Conservation (phyloP, 108 stramenopile genomes). For the Chaetoceros muelleri region DNA sequence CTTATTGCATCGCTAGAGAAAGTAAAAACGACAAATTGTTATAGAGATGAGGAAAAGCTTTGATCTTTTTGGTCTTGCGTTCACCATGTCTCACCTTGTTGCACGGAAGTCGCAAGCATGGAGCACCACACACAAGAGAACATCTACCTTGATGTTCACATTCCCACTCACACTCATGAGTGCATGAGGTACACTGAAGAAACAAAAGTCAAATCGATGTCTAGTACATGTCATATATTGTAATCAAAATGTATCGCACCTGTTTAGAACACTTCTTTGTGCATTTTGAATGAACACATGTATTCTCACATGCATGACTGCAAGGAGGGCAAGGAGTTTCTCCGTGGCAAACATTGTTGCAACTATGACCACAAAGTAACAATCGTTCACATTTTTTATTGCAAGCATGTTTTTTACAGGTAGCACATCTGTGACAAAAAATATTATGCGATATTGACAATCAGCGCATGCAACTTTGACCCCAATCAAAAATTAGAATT, state of each 20-base stretch:
- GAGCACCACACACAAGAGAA: constrained; percentile 32
- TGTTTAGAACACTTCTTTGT: constrained; percentile 11
- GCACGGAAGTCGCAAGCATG: constrained; percentile 29
- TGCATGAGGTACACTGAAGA: constrained; percentile 32
- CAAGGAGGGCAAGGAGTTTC: constrained; percentile 23
- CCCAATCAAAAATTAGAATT: too few species aligned
- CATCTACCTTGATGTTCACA: constrained; percentile 33
- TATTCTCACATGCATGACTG: constrained; percentile 7
- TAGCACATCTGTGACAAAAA: constrained; percentile 10
- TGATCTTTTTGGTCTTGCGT: neutral
- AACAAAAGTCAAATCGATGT: neutral
- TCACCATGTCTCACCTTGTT: constrained; percentile 14
- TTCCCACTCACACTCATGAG: constrained; percentile 36
- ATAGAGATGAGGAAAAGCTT: too few species aligned
- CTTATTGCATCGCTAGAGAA: constrained; percentile 22
- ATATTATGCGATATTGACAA: too few species aligned
- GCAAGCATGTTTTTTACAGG: constrained; percentile 24
- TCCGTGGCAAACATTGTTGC: constrained; percentile 20
- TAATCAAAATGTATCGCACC: constrained; percentile 6
- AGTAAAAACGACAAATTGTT: neutral
- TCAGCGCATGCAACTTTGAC: too few species aligned
- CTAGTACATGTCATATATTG: too few species aligned
- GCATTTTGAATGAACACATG: constrained; percentile 26
- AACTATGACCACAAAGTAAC: constrained; percentile 34
- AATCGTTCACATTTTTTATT: constrained; percentile 25